Conservation (phyloP, 768 basidiomycete species). For the Agaricus subrufescens region DNA sequence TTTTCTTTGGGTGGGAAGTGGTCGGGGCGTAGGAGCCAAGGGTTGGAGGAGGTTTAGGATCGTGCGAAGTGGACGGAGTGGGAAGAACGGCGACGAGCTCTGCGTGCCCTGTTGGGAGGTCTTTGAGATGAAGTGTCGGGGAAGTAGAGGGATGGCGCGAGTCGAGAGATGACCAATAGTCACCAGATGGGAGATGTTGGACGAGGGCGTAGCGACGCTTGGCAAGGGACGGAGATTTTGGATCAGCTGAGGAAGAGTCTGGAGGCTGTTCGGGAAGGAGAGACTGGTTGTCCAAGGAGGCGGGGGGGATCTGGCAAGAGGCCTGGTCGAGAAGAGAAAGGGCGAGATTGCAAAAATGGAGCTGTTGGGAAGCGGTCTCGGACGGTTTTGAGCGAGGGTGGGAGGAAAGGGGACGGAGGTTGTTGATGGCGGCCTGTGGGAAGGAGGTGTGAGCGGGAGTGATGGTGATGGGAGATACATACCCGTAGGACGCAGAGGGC, state of each 20-base stretch:
- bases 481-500: slow-evolving; percentile 54
- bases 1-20: slow-evolving; percentile 32
- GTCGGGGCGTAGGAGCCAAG: slow-evolving; percentile 55
- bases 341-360: slow-evolving; percentile 71
- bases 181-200: slow-evolving; percentile 71
- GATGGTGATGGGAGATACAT: slow-evolving; percentile 23
- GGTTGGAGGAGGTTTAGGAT: slow-evolving; percentile 33
- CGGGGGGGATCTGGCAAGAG: slow-evolving; percentile 40
- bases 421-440: slow-evolving; percentile 55
- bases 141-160: slow-evolving; percentile 34
- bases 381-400: slow-evolving; percentile 62
- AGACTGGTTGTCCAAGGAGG: slow-evolving; percentile 42
- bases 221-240: slow-evolving; percentile 23
- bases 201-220: slow-evolving; percentile 68
- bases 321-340: slow-evolving; percentile 69
- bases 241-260: slow-evolving; percentile 10
- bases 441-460: slow-evolving; percentile 14
- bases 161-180: slow-evolving; percentile 75
- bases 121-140: slow-evolving; percentile 36
- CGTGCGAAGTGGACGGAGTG: slow-evolving; percentile 40
- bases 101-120: slow-evolving; percentile 59
- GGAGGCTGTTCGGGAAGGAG: slow-evolving; percentile 27
- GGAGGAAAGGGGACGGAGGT: slow-evolving; percentile 65
- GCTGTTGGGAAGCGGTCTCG: slow-evolving; percentile 61
- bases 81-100: slow-evolving; percentile 76